Conservation (phyloP, 2,329 filamentous ascomycete species). For the Cordyceps cateniannulata region DNA sequence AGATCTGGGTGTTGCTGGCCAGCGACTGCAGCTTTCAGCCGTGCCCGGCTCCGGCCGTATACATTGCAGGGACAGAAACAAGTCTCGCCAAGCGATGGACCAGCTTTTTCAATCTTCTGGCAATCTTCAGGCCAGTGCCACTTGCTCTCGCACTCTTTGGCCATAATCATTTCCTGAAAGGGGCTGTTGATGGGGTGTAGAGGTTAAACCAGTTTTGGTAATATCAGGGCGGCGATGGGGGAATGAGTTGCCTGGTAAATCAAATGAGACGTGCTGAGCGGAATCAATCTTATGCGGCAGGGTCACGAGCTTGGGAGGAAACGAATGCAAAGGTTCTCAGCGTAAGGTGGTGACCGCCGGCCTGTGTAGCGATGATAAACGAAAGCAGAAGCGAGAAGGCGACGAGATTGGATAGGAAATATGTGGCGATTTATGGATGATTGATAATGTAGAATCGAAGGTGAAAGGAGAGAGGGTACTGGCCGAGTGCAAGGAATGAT, state of each 20-base stretch:
- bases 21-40: conserved; percentile 18
- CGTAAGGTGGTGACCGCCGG: background rate
- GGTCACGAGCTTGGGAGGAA: background rate
- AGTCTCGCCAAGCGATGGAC: conserved; percentile 13
- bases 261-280: conserved; percentile 4
- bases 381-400: background rate
- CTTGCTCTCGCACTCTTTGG: background rate
- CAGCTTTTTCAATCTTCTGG: background rate
- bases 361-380: background rate
- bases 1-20: conserved; percentile 15
- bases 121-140: conserved; percentile 7
- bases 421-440: background rate
- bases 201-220: conserved; percentile 10
- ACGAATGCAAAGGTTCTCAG: background rate
- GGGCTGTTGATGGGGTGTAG: conserved; percentile 12
- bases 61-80: conserved; percentile 20
- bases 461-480: background rate
- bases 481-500: background rate
- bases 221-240: conserved; percentile 17
- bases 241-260: conserved; percentile 17
- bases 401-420: background rate
- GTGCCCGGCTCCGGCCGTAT: conserved; percentile 23
- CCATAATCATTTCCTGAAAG: conserved; percentile 11
- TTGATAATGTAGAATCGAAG: background rate
- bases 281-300: background rate